Percentiles rank a stretch among this genome's conserved stretches.
Evolutionary conservation across 768 basidiomycete genomes (phyloP).

Genomic region (Boletus sensibilis): DNA sequence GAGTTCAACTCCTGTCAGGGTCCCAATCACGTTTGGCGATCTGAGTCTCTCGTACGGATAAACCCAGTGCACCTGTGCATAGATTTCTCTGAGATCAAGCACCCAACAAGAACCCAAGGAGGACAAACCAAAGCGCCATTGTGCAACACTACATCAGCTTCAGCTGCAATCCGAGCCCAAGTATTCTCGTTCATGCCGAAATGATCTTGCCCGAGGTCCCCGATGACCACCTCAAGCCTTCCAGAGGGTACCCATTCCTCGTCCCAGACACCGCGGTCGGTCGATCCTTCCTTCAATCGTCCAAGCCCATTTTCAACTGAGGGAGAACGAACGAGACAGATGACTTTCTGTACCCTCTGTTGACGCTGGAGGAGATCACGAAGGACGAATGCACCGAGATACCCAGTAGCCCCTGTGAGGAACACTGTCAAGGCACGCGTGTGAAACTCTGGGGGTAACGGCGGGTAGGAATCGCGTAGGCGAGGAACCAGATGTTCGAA

Average conservation of each 20-base stretch:
- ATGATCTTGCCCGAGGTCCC: constrained; percentile 73
- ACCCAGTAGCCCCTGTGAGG: constrained; percentile 96
- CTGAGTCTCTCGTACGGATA: constrained; percentile 96
- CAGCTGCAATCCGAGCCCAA: constrained; percentile 67
- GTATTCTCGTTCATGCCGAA: constrained; percentile 67
- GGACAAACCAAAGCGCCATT: constrained; percentile 93
- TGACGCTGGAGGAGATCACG: constrained; percentile 67
- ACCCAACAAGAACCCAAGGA: not conserved
- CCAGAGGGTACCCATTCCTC: constrained; percentile 72
- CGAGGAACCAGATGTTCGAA: constrained; percentile 57
- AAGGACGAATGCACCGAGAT: constrained; percentile 91
- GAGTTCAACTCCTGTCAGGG: constrained; percentile 78
- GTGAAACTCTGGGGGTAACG: constrained; percentile 56
- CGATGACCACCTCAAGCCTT: constrained; percentile 74
- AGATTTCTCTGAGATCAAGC: not conserved
- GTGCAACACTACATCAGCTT: constrained; percentile 84
- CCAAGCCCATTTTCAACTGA: constrained; percentile 57
- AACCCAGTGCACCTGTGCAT: constrained; percentile 90
- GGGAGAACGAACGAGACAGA: constrained; percentile 86
- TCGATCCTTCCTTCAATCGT: constrained; percentile 68
- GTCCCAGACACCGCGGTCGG: constrained; percentile 85
- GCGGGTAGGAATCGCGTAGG: constrained; percentile 60
- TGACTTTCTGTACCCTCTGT: constrained; percentile 74
- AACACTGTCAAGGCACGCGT: constrained; percentile 70
- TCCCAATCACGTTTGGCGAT: constrained; percentile 88